Percentiles rank a stretch among this genome's conserved stretches.
Evolutionary conservation across 805 yeast species (phyloP).

Genomic region (Schizosaccharomyces japonicus): DNA sequence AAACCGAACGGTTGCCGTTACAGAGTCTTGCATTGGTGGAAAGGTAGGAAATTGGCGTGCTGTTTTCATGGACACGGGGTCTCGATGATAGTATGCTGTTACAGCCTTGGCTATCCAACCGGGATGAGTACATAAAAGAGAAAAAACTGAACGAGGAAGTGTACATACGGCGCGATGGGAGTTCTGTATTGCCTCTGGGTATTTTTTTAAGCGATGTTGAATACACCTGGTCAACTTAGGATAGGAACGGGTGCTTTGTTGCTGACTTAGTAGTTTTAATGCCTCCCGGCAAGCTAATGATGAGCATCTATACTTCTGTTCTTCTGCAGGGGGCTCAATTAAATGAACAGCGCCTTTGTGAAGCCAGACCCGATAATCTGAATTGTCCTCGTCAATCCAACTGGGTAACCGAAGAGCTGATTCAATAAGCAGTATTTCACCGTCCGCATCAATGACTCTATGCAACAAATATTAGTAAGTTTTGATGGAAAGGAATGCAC

Average conservation of each 20-base stretch:
- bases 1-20: constrained; percentile 10
- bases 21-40: constrained; percentile 11
- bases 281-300: constrained; percentile 7
- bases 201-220: constrained; percentile 7
- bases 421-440: constrained; percentile 32
- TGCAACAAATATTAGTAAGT: not conserved
- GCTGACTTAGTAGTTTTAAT: not conserved
- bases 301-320: not conserved
- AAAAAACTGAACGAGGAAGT: constrained; percentile 12
- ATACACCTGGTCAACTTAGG: not conserved
- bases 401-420: constrained; percentile 24
- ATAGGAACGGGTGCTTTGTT: not conserved
- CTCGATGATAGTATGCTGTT: constrained; percentile 11
- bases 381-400: constrained; percentile 25
- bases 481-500: too few relatives aligned
- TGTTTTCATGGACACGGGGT: constrained; percentile 8
- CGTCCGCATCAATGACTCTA: constrained; percentile 25
- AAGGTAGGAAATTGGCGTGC: not conserved
- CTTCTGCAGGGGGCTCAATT: constrained; percentile 8
- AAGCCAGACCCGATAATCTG: constrained; percentile 23
- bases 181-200: constrained; percentile 7
- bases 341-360: constrained; percentile 10
- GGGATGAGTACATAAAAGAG: constrained; percentile 10
- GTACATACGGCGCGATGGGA: constrained; percentile 11
- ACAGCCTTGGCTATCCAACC: constrained; percentile 11